A percentile compares a stretch with the other conserved stretches of the same genome.
phyloP scores from a whole-genome alignment of 2,329 filamentous ascomycete genomes.

The Ophiocordyceps polyrhachis-furcata region DNA sequence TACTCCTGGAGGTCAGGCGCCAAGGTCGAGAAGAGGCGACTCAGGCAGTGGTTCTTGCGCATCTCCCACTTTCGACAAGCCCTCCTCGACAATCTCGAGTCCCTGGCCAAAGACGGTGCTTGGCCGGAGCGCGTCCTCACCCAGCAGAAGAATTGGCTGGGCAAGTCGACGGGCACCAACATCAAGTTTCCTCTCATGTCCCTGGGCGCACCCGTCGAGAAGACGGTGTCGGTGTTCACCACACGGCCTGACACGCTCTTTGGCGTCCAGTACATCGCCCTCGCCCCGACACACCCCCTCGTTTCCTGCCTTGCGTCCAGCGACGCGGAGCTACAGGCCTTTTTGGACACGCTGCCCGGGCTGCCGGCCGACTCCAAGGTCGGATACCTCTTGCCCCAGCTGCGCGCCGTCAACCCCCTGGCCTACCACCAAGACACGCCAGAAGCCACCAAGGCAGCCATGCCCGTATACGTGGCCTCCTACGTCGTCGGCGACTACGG shows the following conservation, averaged over 20 bases:
- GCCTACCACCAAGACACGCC: slow-evolving; percentile 32
- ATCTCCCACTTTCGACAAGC: slow-evolving; percentile 64
- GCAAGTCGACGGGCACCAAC: slow-evolving; percentile 54
- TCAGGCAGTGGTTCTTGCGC: slow-evolving; percentile 81
- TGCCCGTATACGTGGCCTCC: slow-evolving; percentile 66
- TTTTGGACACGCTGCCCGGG: slow-evolving; percentile 43
- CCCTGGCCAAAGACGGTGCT: slow-evolving; percentile 38
- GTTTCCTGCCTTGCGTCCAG: slow-evolving; percentile 40
- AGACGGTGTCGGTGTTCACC: slow-evolving; percentile 56
- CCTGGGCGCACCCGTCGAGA: slow-evolving; percentile 18
- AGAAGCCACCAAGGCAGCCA: slow-evolving; percentile 29
- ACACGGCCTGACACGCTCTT: slow-evolving; percentile 76
- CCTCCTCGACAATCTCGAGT: slow-evolving; percentile 51
- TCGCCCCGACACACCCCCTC: slow-evolving; percentile 55
- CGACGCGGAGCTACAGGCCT: slow-evolving; percentile 44
- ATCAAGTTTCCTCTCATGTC: slow-evolving; percentile 49
- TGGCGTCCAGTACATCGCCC: slow-evolving; percentile 67
- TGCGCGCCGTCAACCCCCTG: slow-evolving; percentile 49
- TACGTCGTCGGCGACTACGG: slow-evolving; percentile 78
- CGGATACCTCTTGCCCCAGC: slow-evolving; percentile 46
- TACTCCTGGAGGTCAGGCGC: slow-evolving; percentile 77
- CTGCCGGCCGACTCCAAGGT: slow-evolving; percentile 37
- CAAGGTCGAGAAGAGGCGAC: slow-evolving; percentile 56
- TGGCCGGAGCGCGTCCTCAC: slow-evolving; percentile 73
- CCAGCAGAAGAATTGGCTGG: slow-evolving; percentile 81